phyloP scores from a whole-genome alignment of 2,329 filamentous ascomycete species.

The Penicillium sp. region DNA sequence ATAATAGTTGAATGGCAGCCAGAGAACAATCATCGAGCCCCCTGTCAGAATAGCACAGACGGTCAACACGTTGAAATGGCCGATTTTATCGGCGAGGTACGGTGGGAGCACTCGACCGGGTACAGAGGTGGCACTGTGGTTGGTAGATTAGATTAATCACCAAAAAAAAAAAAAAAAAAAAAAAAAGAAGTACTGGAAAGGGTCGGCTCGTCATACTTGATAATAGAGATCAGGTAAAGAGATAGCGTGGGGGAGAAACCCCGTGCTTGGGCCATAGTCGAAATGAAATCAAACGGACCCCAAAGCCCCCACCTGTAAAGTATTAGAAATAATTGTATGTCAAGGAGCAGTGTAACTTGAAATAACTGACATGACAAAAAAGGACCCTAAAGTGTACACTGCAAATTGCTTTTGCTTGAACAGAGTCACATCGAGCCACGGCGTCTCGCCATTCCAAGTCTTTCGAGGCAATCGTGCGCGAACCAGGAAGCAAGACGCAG shows the following conservation, averaged over 20 bases:
- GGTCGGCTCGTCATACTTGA: constrained; percentile 25
- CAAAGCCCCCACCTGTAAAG: constrained; percentile 17
- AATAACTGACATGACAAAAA: constrained; percentile 18
- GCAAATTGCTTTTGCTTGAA: constrained; percentile 32
- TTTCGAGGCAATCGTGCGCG: constrained; percentile 32
- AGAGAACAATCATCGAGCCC: constrained; percentile 27
- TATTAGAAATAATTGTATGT: constrained; percentile 1
- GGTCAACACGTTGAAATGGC: constrained; percentile 33
- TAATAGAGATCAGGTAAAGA: constrained; percentile 31
- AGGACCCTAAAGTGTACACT: constrained; percentile 9
- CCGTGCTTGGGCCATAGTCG: constrained; percentile 6
- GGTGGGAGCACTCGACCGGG: constrained; percentile 31
- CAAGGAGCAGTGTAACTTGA: not conserved
- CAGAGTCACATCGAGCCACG: constrained; percentile 32
- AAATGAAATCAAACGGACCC: constrained; percentile 14
- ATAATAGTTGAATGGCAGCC: constrained; percentile 36
- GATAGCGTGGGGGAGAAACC: constrained; percentile 26
- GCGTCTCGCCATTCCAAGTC: constrained; percentile 29
- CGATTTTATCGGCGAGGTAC: constrained; percentile 29
- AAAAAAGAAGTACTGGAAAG: too few relatives aligned
- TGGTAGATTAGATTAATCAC: not conserved
- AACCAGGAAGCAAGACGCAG: constrained; percentile 22
- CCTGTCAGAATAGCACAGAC: constrained; percentile 17
- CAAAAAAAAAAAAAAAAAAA: not conserved
- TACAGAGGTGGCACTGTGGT: constrained; percentile 28